phyloP scores from a whole-genome alignment of 331 rosid species.

The Phaseolus coccineus region DNA sequence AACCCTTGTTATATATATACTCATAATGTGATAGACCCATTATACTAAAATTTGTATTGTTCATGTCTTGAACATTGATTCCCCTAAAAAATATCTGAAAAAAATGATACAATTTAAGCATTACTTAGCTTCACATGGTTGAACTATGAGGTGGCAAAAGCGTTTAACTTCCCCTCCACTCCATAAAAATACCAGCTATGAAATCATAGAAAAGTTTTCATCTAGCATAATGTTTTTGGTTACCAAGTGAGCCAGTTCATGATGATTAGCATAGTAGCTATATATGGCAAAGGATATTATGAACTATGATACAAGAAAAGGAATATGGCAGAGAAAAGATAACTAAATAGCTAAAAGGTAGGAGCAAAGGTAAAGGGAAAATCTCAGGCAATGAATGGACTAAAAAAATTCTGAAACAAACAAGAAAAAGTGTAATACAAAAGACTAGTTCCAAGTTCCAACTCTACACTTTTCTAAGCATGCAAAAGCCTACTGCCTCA shows the following conservation, averaged over 20 bases:
- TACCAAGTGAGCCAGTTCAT: neutral
- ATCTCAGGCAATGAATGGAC: conserved; percentile 35
- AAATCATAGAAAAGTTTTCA: neutral
- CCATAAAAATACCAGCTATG: neutral
- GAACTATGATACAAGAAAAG: too few relatives aligned
- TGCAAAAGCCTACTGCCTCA: conserved; percentile 43
- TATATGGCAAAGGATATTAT: too few relatives aligned
- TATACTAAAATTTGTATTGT: too few relatives aligned
- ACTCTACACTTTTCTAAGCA: conserved; percentile 51
- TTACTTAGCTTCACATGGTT: neutral
- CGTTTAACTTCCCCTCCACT: neutral
- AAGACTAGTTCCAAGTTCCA: conserved; percentile 43
- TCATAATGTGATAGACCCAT: too few relatives aligned
- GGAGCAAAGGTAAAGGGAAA: neutral
- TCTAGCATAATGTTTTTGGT: neutral
- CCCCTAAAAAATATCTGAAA: too few relatives aligned
- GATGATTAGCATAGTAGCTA: too few relatives aligned
- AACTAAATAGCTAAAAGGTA: neutral
- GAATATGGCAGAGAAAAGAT: too few relatives aligned
- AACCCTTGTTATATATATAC: too few relatives aligned
- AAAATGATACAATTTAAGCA: neutral
- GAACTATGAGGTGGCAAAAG: neutral
- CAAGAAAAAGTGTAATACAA: conserved; percentile 47
- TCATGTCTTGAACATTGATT: too few relatives aligned
- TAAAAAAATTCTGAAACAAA: conserved; percentile 31